These are phyloP conservation scores for Arbutus unedo DNA, from an alignment of 148 eudicot genomes.

Conservation along the genomic window DNA sequence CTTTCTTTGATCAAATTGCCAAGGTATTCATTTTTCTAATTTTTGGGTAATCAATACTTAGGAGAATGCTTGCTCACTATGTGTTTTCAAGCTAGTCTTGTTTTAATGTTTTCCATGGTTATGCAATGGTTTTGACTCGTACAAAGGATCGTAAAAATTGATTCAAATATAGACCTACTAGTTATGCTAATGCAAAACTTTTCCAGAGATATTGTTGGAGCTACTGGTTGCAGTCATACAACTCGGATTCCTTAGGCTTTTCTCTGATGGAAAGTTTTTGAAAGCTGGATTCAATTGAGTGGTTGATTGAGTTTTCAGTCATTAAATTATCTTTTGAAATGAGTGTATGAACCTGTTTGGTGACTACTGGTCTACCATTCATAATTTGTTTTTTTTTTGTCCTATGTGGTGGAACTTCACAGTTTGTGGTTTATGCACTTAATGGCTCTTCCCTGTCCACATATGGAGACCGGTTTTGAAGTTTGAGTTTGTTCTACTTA, in stretches of 20 bases:
- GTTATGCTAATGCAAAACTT: background rate
- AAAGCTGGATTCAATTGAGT: background rate
- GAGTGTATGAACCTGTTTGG: background rate
- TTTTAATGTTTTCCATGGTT: background rate
- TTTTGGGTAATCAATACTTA: background rate
- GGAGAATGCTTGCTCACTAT: background rate
- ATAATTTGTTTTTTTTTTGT: background rate
- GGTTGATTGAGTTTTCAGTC: background rate
- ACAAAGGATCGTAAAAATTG: background rate
- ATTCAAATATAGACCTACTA: background rate
- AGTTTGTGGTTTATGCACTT: background rate
- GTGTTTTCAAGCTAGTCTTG: background rate
- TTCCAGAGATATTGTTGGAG: background rate
- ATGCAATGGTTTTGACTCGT: background rate
- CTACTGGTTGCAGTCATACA: background rate
- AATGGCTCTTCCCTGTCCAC: background rate
- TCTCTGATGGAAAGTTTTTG: background rate
- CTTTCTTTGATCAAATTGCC: conserved; percentile 53
- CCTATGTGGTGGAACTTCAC: background rate
- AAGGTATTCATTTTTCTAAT: conserved; percentile 46
- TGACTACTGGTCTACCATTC: background rate
- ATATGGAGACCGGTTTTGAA: background rate
- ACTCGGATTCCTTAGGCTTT: background rate
- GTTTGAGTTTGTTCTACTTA: background rate
- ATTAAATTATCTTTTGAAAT: background rate